These are phyloP conservation scores for Xerocomus brunneocitrinus DNA, from an alignment of 768 basidiomycete species.

Conservation along the genomic window DNA sequence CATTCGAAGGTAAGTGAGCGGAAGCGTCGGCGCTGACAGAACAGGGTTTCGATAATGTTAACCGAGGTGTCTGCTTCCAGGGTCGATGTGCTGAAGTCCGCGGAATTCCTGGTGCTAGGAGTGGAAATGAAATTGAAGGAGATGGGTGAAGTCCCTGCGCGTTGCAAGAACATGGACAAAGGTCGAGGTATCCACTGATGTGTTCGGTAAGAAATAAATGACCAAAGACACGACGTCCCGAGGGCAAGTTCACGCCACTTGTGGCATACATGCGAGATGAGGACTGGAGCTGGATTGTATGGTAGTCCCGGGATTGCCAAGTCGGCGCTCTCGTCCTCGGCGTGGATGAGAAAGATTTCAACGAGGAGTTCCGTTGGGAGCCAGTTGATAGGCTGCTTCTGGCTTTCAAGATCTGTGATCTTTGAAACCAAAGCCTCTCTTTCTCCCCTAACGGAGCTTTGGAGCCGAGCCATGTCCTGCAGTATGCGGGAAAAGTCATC, in stretches of 20 bases:
- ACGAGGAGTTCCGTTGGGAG: conserved; percentile 47
- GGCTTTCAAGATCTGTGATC: conserved; percentile 34
- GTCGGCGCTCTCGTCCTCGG: conserved; percentile 25
- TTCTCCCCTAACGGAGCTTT: conserved; percentile 34
- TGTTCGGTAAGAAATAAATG: conserved; percentile 31
- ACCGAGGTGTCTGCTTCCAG: conserved; percentile 18
- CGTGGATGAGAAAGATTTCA: conserved; percentile 37
- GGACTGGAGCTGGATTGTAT: conserved; percentile 34
- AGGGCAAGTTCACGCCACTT: conserved; percentile 47
- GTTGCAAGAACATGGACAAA: conserved; percentile 32
- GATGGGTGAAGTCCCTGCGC: conserved; percentile 33
- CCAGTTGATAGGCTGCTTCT: conserved; percentile 46
- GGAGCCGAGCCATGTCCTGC: conserved; percentile 37
- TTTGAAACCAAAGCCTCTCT: conserved; percentile 29
- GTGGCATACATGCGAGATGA: conserved; percentile 46
- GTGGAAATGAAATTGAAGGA: conserved; percentile 33
- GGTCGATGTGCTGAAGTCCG: conserved; percentile 13
- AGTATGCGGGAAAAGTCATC: conserved; percentile 38
- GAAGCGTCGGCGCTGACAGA: conserved; percentile 24
- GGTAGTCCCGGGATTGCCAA: conserved; percentile 16
- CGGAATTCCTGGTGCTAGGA: conserved; percentile 4
- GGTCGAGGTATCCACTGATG: conserved; percentile 20
- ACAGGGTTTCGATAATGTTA: conserved; percentile 23
- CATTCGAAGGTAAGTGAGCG: conserved; percentile 35
- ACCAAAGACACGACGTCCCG: conserved; percentile 43